phyloP scores from a whole-genome alignment of 2,329 filamentous ascomycete species.

The Apiospora rasikravindrae region DNA sequence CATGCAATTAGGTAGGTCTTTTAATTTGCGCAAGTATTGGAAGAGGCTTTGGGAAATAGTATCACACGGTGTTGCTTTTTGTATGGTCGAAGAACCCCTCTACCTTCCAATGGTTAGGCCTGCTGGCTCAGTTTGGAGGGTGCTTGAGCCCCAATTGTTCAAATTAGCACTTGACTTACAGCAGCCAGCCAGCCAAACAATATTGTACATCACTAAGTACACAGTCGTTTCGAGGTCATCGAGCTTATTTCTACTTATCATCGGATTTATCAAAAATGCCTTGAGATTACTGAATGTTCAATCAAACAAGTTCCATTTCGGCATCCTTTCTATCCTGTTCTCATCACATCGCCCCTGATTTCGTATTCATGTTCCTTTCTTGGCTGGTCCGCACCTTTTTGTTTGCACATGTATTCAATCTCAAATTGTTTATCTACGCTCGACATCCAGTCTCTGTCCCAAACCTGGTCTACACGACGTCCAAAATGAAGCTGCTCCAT shows the following conservation, averaged over 20 bases:
- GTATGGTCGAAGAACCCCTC: neutral
- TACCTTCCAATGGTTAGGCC: neutral
- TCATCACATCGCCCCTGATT: neutral
- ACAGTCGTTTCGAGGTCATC: neutral
- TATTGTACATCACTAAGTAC: neutral
- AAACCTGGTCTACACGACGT: neutral
- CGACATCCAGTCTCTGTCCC: neutral
- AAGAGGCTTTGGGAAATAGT: neutral
- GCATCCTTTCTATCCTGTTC: neutral
- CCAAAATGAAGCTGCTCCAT: constrained; percentile 24
- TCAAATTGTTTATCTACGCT: neutral
- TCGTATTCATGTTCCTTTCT: neutral
- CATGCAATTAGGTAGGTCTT: neutral
- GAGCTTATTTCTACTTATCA: neutral
- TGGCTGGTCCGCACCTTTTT: neutral
- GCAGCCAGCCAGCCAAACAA: neutral
- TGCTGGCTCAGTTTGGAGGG: neutral
- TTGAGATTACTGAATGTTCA: neutral
- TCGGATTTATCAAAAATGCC: fast-evolving
- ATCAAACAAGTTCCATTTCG: too few species aligned
- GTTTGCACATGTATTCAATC: neutral
- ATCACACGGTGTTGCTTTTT: neutral
- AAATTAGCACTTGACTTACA: neutral
- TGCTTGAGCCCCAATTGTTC: neutral
- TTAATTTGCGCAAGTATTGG: neutral